A percentile compares a stretch with the other conserved stretches of the same genome.
Evolutionary conservation across 345 rosid genomes (phyloP).

Genomic region (Citrus medica): DNA sequence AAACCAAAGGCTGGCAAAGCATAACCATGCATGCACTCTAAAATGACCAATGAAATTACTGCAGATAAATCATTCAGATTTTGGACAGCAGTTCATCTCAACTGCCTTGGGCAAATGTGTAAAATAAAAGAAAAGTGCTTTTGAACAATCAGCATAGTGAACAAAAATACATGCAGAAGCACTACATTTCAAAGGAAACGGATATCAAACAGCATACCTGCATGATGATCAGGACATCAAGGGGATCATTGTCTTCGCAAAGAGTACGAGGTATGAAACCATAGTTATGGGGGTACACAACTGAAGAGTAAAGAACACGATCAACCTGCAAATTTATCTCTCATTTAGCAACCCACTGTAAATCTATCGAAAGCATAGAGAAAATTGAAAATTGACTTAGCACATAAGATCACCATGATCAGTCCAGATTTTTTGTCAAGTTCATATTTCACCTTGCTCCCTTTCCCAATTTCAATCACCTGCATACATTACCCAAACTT

Average conservation of each 20-base stretch:
- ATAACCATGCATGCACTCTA: neutral
- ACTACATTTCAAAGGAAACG: neutral
- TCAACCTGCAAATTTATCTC: slow-evolving; percentile 60
- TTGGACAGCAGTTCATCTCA: neutral
- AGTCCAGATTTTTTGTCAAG: slow-evolving; percentile 94
- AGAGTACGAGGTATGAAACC: slow-evolving; percentile 98
- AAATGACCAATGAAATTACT: neutral
- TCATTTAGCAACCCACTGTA: slow-evolving; percentile 16
- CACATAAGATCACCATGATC: slow-evolving; percentile 61
- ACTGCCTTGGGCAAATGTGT: neutral
- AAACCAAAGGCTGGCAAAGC: neutral
- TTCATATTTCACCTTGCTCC: slow-evolving; percentile 98
- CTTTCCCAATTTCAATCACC: slow-evolving; percentile 95
- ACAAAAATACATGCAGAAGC: neutral
- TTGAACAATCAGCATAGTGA: neutral
- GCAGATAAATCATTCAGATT: neutral
- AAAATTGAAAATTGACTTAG: slow-evolving; percentile 7
- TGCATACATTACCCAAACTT: slow-evolving; percentile 22
- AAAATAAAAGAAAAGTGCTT: neutral
- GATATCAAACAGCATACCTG: slow-evolving; percentile 48
- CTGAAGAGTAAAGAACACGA: slow-evolving; percentile 89
- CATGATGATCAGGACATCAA: slow-evolving; percentile 97
- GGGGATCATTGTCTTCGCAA: slow-evolving; percentile 94
- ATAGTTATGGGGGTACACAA: slow-evolving; percentile 98
- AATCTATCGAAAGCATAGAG: neutral